Evolutionary conservation across 1,284 basidiomycete genomes (phyloP).

Genomic region (Apiotrichum gamsii): DNA sequence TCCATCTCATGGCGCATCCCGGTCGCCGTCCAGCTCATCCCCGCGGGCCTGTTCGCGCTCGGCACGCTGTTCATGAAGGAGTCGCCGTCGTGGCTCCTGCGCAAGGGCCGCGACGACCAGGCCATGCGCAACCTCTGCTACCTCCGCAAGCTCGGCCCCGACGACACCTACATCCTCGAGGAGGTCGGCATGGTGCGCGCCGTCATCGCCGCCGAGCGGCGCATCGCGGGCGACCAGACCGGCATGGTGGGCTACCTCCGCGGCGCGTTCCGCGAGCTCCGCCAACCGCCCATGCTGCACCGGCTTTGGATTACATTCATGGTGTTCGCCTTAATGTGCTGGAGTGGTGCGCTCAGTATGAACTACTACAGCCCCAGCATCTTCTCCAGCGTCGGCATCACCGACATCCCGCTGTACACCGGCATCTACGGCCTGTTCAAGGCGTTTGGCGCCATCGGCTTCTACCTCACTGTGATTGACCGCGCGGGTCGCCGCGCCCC

Average conservation of each 20-base stretch:
- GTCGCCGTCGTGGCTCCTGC: constrained; percentile 53
- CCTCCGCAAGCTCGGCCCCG: constrained; percentile 46
- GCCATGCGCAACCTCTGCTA: constrained; percentile 48
- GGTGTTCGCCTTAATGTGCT: background rate
- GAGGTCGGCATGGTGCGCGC: constrained; percentile 37
- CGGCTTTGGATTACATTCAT: background rate
- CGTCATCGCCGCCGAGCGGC: constrained; percentile 27
- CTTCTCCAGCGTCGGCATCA: constrained; percentile 31
- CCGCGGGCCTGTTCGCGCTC: constrained; percentile 49
- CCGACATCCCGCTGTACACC: constrained; percentile 38
- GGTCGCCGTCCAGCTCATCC: constrained; percentile 53
- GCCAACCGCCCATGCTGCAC: constrained; percentile 10
- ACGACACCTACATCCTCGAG: constrained; percentile 42
- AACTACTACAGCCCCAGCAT: constrained; percentile 39
- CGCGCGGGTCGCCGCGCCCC: constrained; percentile 30
- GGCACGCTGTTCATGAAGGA: constrained; percentile 51
- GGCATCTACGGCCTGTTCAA: constrained; percentile 48
- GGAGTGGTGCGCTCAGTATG: background rate
- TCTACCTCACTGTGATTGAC: constrained; percentile 33
- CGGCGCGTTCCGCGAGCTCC: constrained; percentile 3
- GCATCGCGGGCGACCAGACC: constrained; percentile 6
- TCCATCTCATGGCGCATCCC: constrained; percentile 49
- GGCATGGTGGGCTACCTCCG: constrained; percentile 1
- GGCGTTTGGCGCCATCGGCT: constrained; percentile 21
- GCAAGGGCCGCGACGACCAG: constrained; percentile 44